Conservation (phyloP, 352 stramenopile genomes). For the Phytophthora kernoviae region DNA sequence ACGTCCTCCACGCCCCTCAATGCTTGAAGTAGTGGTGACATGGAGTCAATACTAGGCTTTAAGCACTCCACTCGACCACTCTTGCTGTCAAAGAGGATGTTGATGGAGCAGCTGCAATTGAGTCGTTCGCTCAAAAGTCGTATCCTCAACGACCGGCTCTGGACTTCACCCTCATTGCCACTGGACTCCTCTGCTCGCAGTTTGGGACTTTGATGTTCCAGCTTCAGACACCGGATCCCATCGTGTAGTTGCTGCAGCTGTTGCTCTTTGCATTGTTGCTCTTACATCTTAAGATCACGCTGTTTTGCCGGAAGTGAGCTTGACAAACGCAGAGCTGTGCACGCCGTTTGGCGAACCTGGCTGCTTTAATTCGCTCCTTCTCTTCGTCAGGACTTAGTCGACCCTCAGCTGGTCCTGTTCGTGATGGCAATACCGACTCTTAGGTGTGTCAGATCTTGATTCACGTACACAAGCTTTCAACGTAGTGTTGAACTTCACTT, state of each 20-base stretch:
- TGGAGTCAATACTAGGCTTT: neutral
- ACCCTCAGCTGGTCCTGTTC: neutral
- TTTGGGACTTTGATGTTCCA: neutral
- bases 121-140: slow-evolving; percentile 2
- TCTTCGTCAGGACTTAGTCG: neutral
- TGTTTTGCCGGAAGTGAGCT: slow-evolving; percentile 15
- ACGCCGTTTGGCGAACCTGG: slow-evolving; percentile 1
- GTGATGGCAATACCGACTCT: neutral
- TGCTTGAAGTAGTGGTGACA: slow-evolving; percentile 1
- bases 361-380: neutral
- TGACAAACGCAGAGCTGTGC: slow-evolving; percentile 14
- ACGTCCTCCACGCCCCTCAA: neutral
- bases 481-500: too few species aligned
- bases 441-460: too few species aligned
- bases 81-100: slow-evolving; percentile 3
- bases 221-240: slow-evolving; percentile 5
- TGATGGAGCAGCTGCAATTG: neutral
- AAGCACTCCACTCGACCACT: slow-evolving; percentile 6
- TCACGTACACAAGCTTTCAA: slow-evolving; percentile 1
- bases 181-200: neutral
- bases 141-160: neutral
- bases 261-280: slow-evolving; percentile 10
- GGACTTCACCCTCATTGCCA: too few species aligned
- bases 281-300: slow-evolving; percentile 5
- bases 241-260: slow-evolving; percentile 1